phyloP scores from a whole-genome alignment of 2,329 filamentous ascomycete species.

The Fusarium albidum region DNA sequence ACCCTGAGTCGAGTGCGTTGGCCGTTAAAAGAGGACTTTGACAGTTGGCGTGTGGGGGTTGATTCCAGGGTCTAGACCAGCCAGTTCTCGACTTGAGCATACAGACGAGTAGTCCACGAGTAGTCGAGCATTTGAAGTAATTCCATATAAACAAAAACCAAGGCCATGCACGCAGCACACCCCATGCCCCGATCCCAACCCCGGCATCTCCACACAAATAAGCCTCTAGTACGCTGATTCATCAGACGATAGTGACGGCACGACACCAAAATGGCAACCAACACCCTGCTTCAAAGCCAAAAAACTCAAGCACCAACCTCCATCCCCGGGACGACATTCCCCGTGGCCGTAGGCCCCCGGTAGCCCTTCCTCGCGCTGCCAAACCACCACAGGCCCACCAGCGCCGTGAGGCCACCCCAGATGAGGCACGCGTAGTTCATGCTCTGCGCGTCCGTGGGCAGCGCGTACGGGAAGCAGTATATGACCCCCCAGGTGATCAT shows the following conservation, averaged over 20 bases:
- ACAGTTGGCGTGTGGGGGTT: too few species aligned
- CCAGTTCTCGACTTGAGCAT: too few species aligned
- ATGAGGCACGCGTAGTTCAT: constrained; percentile 64
- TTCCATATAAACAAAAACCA: background rate
- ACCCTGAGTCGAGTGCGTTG: too few species aligned
- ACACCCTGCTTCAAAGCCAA: constrained; percentile 29
- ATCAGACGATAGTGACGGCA: constrained; percentile 1
- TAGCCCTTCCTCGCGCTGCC: constrained; percentile 40
- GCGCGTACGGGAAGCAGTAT: constrained; percentile 65
- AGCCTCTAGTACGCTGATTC: background rate
- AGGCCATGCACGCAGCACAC: background rate
- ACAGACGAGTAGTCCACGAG: background rate
- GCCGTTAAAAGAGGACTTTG: too few species aligned
- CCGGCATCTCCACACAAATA: background rate
- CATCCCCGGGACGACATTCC: constrained; percentile 31
- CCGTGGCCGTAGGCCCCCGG: constrained; percentile 34
- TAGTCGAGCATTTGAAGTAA: background rate
- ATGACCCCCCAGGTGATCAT: constrained; percentile 69
- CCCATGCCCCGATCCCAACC: background rate
- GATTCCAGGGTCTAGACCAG: too few species aligned
- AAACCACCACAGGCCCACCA: constrained; percentile 54
- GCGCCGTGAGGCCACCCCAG: constrained; percentile 50
- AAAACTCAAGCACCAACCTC: constrained; percentile 26
- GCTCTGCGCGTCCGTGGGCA: constrained; percentile 53
- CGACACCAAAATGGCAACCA: background rate